Evolutionary conservation across 495 filamentous ascomycete genomes (phyloP), one percentile per base, ranked within the genome.

Genomic region (Glonium stellatum): DNA sequence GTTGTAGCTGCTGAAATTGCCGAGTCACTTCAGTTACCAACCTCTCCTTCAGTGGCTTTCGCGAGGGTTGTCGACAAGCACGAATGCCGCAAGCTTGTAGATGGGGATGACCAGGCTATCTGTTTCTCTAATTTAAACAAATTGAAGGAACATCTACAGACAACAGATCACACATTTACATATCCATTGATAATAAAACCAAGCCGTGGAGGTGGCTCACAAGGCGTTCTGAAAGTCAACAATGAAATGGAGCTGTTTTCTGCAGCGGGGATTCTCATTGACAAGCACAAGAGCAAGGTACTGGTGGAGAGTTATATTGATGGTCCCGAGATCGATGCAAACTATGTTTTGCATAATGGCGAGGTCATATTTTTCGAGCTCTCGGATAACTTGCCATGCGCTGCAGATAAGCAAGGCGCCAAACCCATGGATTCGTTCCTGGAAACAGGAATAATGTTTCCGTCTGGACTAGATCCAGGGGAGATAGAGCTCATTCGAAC

Each of bases 241-340:
- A 62, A 69, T 27, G 44, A 50, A 11, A 55, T 49, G 0, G 69
- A 73, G 58, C 62, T 79, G 5, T 8, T 54, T 1, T 4, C 47
- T 13, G 55, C 35, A 8, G 34, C 47, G 22, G 27, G 57, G 11
- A 31, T 36, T 3, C 39, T 23, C 19, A 19, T 46, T n/a, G 21
- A 15, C 10, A 27, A 35, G 4, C 54, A 56, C 36, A 36, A 48
- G 19, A 54, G 36, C 19, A 41, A 37, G 1, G 35, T 63, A 11
- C 39, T 59, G 1, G 34, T 63, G 5, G 61, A 65, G 48, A 35
- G 37, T 44, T 78, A 67, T 53, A 52, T 70, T 25, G 68, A 67
- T 34, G 76, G 80, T 0, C 80, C 80, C 0, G 80, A 83, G 61
- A 76, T 83, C 13, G 80, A 83, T 57, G 75, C 70, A 53, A 83